Percentiles rank a stretch among this genome's conserved stretches.
Conservation (phyloP, 345 rosid species). For the Eucalyptus marginata region DNA sequence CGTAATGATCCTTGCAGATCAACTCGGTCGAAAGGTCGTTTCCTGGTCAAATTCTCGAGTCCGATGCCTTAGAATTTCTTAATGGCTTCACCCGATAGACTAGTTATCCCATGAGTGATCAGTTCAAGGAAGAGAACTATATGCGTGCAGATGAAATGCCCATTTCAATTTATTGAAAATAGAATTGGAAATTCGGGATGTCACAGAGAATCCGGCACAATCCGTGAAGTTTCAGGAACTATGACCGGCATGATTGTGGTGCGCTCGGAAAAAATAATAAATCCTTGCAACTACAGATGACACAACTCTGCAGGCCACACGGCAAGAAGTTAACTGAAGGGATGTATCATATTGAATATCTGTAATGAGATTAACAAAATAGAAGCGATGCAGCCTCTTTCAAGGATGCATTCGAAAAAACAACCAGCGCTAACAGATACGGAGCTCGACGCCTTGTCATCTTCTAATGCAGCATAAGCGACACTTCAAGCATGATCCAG, state of each 20-base stretch:
- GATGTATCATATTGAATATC: background rate
- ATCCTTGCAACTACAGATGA: background rate
- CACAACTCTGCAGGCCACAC: background rate
- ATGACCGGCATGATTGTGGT: background rate
- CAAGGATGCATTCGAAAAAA: background rate
- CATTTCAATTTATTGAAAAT: no score
- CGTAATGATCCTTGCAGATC: no score
- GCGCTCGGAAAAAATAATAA: background rate
- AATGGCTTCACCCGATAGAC: no score
- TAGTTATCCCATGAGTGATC: no score
- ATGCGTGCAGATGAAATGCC: no score
- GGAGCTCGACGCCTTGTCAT: background rate
- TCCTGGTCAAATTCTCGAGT: no score
- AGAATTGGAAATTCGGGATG: no score
- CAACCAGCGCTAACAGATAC: background rate
- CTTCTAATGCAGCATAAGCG: background rate
- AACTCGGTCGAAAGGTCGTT: no score
- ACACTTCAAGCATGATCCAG: background rate
- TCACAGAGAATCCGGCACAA: constrained; percentile 62
- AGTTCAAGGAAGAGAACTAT: no score
- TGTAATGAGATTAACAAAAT: background rate
- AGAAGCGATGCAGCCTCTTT: background rate
- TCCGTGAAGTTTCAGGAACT: constrained; percentile 50
- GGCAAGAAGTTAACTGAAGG: background rate
- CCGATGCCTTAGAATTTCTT: no score